Percentiles rank a stretch among this genome's conserved stretches.
Evolutionary conservation across 1,284 basidiomycete genomes (phyloP).

Genomic region (Puccinia novopanici): DNA sequence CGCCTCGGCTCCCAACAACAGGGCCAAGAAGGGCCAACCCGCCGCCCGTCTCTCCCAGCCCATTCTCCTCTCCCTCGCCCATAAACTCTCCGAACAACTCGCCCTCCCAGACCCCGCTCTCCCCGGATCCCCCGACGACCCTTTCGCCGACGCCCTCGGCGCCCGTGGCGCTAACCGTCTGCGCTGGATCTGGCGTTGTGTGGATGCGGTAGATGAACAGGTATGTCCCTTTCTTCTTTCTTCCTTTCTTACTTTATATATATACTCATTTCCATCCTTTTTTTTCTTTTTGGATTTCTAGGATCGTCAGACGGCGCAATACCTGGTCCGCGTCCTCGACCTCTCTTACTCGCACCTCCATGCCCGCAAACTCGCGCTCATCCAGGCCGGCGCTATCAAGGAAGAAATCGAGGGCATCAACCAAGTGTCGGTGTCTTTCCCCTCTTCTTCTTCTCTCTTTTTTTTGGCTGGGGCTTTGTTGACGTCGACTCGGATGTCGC

Average conservation of each 20-base stretch:
- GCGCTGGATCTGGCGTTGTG: conserved; percentile 39
- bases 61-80: conserved; percentile 26
- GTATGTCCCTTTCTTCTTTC: conserved; percentile 13
- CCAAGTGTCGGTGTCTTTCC: conserved; percentile 8
- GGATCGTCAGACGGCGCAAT: conserved; percentile 29
- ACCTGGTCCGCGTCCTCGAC: conserved; percentile 15
- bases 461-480: background rate
- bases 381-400: background rate
- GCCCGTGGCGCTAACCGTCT: background rate
- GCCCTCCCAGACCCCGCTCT: background rate
- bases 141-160: background rate
- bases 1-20: background rate
- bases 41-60: conserved; percentile 22
- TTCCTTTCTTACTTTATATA: background rate
- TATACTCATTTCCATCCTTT: background rate
- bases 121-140: background rate
- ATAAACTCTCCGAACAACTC: conserved; percentile 17
- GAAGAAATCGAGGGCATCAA: conserved; percentile 27
- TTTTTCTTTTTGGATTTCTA: background rate
- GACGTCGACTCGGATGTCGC: background rate
- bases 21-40: background rate
- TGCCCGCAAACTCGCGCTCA: background rate
- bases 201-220: conserved; percentile 4
- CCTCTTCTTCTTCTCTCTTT: background rate
- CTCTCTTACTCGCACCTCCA: background rate